Percentiles rank a stretch among this genome's conserved stretches.
Conservation (phyloP, 2,329 filamentous ascomycete genomes). For the Monosporascus sp. region DNA sequence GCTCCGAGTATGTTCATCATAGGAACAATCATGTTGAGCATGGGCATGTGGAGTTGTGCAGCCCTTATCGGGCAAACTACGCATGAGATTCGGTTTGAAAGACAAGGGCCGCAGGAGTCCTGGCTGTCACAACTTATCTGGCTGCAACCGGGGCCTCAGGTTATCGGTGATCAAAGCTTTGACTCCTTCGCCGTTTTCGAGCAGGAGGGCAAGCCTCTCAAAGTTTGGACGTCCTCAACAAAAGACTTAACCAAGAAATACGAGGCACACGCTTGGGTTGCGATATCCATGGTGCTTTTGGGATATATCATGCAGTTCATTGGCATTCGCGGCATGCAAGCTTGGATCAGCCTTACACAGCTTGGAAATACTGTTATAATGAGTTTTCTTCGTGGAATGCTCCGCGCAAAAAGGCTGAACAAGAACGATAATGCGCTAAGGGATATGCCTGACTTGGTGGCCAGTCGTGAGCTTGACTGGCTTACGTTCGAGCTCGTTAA, state of each 20-base stretch:
- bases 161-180: constrained; percentile 19
- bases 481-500: constrained; percentile 10
- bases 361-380: constrained; percentile 12
- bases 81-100: constrained; percentile 3
- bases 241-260: constrained; percentile 1
- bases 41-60: constrained; percentile 16
- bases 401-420: constrained; percentile 12
- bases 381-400: constrained; percentile 10
- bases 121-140: constrained; percentile 6
- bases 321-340: constrained; percentile 14
- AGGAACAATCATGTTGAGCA: constrained; percentile 11
- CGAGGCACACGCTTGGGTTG: constrained; percentile 3
- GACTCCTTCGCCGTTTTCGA: constrained; percentile 15
- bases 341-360: constrained; percentile 14
- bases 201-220: not conserved
- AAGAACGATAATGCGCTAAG: constrained; percentile 8
- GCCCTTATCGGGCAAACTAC: constrained; percentile 14
- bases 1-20: constrained; percentile 14
- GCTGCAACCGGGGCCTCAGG: constrained; percentile 16
- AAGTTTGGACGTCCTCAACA: constrained; percentile 6
- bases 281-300: not conserved
- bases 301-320: constrained; percentile 17
- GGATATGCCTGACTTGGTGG: constrained; percentile 8
- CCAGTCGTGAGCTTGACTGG: constrained; percentile 19
- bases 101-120: not conserved